Evolutionary conservation across 768 basidiomycete genomes (phyloP).

Genomic region (Pulveroboletus sp.): DNA sequence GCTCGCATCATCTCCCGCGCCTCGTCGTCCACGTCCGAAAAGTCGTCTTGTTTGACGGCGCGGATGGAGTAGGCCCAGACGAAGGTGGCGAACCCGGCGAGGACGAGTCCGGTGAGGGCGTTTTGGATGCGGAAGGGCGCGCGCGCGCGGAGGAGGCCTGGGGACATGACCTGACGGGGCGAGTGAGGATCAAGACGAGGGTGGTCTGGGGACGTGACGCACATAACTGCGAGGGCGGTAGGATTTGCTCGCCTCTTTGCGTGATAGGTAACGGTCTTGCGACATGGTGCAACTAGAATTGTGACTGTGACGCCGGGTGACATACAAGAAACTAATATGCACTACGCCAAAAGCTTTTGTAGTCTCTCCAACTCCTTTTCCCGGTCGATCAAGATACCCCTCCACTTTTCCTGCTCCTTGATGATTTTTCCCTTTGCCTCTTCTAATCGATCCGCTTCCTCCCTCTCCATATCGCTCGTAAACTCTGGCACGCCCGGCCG

Average conservation of each 20-base stretch:
- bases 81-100: constrained; percentile 71
- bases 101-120: constrained; percentile 65
- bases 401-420: constrained; percentile 74
- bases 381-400: constrained; percentile 61
- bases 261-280: constrained; percentile 31
- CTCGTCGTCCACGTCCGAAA: constrained; percentile 82
- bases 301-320: constrained; percentile 19
- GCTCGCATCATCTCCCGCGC: constrained; percentile 52
- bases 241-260: constrained; percentile 32
- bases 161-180: constrained; percentile 61
- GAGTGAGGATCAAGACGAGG: neutral
- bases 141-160: constrained; percentile 82
- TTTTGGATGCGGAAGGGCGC: constrained; percentile 79
- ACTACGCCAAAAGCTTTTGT: constrained; percentile 42
- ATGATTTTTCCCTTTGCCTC: constrained; percentile 66
- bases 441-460: constrained; percentile 78
- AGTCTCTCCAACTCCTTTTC: constrained; percentile 77
- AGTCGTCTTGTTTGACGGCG: constrained; percentile 91
- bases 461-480: constrained; percentile 76
- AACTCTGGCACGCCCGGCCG: constrained; percentile 77
- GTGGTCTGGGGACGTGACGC: neutral
- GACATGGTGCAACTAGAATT: constrained; percentile 25
- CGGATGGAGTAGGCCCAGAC: constrained; percentile 92
- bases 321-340: too few species aligned
- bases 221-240: constrained; percentile 41